A percentile compares a stretch with the other conserved stretches of the same genome.
Evolutionary conservation across 164 flowering plant species (phyloP).

Genomic region (Chimonanthus salicifolius): DNA sequence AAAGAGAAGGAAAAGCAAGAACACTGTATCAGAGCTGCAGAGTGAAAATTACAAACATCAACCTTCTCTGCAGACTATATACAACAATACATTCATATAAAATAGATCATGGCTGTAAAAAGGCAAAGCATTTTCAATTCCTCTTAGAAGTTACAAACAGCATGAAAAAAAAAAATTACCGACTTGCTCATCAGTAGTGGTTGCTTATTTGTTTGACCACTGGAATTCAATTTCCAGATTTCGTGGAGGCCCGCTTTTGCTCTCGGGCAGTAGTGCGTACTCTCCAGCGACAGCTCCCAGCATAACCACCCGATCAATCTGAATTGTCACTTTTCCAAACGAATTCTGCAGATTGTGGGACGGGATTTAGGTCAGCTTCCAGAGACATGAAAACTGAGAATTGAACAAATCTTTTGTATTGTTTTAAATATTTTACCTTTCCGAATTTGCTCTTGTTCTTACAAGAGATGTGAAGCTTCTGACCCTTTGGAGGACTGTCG

Average conservation of each 20-base stretch:
- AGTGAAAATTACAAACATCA: conserved; percentile 17
- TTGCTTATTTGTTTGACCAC: conserved; percentile 45
- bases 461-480: conserved; percentile 97
- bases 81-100: conserved; percentile 20
- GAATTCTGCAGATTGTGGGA: conserved; percentile 51
- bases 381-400: not conserved
- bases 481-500: conserved; percentile 97
- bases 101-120: conserved; percentile 10
- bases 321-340: conserved; percentile 96
- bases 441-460: conserved; percentile 99
- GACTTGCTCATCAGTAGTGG: conserved; percentile 6
- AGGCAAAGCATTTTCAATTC: conserved; percentile 3
- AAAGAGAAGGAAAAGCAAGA: not conserved
- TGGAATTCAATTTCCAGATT: conserved; percentile 93
- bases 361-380: conserved; percentile 4
- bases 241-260: conserved; percentile 83
- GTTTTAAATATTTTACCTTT: conserved; percentile 48
- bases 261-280: conserved; percentile 75
- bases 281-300: conserved; percentile 95
- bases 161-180: not conserved
- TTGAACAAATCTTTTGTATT: not conserved
- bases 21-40: conserved; percentile 7
- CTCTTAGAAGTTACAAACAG: conserved; percentile 14
- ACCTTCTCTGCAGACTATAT: conserved; percentile 25
- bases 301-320: conserved; percentile 94